Base-by-base conservation (phyloP, 2,329 filamentous ascomycete species). In the Trichoderma brevicompactum region DNA sequence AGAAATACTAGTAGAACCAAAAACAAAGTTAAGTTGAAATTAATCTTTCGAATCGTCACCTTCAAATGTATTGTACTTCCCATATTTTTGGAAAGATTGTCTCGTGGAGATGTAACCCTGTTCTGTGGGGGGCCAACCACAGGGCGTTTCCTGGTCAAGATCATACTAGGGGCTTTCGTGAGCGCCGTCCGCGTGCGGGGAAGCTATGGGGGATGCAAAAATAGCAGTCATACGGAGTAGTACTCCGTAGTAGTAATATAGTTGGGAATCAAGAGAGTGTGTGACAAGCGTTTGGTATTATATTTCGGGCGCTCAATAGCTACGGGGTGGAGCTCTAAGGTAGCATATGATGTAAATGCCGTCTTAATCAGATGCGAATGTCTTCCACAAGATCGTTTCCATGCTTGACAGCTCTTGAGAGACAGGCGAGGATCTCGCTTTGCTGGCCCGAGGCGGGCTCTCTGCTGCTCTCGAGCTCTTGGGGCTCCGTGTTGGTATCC, bases 51-150 rank as follows among this genome's bases (percentile, higher is more conserved):
- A 40, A 48, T 9, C 19, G 19, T 49, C 32, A 15, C 8, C 7
- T 60, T 10, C 2, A 3, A 8, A 36, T 23, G 7, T 7, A 9
- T 44, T 28, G 12, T 12, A 19, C 3, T 36, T 23, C n/a, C 7
- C 17, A 8, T 44, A 28, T 28, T 53, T 12, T 8, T 19, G 13
- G 3, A 19, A 38, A 44, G 23, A 36, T 36, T 17, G n/a, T 62
- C 38, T 38, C 38, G 58, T 53, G 23, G 40, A 34, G 36, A 36
- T 43, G 58, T 36, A 17, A 43, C 56, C 48, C 48, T 28, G 36
- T 62, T 53, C 38, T 52, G 59, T 62, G 46, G 59, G 59, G 59
- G 59, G 36, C 38, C 48, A 62, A 62, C 48, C 40, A 23, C 48
- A 62, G 17, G 59, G 38, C 48, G 40, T 32, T 48, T 17, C 59